Conservation (phyloP, 139 green algal genomes). For the Coelastrella sp. region DNA sequence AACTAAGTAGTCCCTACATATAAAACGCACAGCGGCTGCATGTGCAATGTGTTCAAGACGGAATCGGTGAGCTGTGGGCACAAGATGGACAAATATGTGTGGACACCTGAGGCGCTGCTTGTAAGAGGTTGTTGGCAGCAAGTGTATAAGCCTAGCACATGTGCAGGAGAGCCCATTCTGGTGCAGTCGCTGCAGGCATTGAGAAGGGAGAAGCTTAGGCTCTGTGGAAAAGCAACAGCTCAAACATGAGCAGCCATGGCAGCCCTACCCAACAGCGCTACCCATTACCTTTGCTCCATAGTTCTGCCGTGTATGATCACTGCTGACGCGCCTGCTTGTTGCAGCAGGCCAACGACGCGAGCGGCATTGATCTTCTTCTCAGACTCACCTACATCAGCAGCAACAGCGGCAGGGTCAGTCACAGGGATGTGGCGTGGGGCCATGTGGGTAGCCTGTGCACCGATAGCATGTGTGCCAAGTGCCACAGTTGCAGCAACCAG, state of each 20-base stretch:
- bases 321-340: constrained; percentile 75
- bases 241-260: not conserved
- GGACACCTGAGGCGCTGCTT: no score
- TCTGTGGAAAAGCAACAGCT: not conserved
- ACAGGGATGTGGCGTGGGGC: not conserved
- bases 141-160: no score
- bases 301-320: constrained; percentile 91
- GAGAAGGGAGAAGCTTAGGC: not conserved
- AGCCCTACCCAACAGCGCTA: not conserved
- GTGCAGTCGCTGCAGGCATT: not conserved
- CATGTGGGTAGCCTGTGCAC: not conserved
- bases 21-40: no score
- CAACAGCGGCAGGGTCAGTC: not conserved
- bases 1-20: no score
- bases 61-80: no score
- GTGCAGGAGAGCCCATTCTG: not conserved
- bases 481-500: not conserved
- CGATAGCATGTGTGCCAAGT: not conserved
- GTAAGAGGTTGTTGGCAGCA: no score
- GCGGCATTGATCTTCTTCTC: constrained; percentile 76
- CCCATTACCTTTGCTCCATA: constrained; percentile 76
- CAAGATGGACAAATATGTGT: no score
- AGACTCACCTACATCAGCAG: constrained; percentile 55
- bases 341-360: constrained; percentile 67
- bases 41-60: no score